Evolutionary conservation across 148 eudicot species (phyloP).

Genomic region (Vaccinium macrocarpon): DNA sequence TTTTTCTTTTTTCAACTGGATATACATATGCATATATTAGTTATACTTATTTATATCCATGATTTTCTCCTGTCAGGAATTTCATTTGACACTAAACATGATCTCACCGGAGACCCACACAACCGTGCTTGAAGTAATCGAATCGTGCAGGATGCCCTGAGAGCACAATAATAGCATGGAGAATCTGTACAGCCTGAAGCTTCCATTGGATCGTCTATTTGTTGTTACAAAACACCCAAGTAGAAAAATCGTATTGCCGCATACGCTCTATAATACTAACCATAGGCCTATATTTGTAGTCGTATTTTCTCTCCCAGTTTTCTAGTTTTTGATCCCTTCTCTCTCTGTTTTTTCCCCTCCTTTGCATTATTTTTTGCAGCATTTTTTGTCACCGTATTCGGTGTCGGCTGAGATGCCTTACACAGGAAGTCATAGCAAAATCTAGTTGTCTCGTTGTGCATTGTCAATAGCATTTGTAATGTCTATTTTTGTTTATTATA

Average conservation of each 20-base stretch:
- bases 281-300: conserved; percentile 7
- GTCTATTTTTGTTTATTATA: conserved; percentile 2
- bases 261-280: neutral
- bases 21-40: neutral
- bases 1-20: no score
- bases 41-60: neutral
- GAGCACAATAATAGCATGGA: conserved; percentile 12
- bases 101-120: conserved; percentile 87
- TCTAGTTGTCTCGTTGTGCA: neutral
- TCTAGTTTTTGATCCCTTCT: neutral
- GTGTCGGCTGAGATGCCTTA: conserved; percentile 20
- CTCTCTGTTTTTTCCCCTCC: neutral
- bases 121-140: conserved; percentile 81
- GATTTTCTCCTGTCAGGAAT: conserved; percentile 49
- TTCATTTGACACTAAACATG: conserved; percentile 87
- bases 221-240: neutral
- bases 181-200: conserved; percentile 27
- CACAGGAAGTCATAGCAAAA: conserved; percentile 16
- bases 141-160: conserved; percentile 68
- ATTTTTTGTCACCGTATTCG: conserved; percentile 12
- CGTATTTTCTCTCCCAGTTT: neutral
- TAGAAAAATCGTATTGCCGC: neutral
- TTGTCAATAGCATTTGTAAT: neutral
- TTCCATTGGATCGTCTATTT: neutral
- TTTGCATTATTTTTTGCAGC: conserved; percentile 9